Percentiles rank a stretch among this genome's conserved stretches.
These are phyloP conservation scores for Colletotrichum siamense DNA, from an alignment of 2,329 filamentous ascomycete genomes.

Conservation along the genomic window DNA sequence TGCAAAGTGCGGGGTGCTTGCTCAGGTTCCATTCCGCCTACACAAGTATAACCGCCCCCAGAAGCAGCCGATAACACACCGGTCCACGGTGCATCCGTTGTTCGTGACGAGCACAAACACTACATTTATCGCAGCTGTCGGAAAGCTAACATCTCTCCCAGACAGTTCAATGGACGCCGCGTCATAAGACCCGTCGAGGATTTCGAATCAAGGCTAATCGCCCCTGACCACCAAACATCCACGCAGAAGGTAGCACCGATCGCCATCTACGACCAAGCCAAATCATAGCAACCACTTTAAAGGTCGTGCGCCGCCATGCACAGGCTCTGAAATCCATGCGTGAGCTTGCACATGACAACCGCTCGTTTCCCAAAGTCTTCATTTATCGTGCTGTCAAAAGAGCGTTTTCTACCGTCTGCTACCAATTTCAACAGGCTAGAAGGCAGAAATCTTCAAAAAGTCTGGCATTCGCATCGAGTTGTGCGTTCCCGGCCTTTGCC, in stretches of 20 bases:
- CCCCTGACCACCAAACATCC: not conserved
- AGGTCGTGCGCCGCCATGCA: not conserved
- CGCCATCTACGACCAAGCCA: not conserved
- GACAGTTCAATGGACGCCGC: not conserved
- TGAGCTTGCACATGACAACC: not conserved
- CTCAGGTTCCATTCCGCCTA: not conserved
- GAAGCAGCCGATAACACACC: not conserved
- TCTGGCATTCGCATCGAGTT: not conserved
- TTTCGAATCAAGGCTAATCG: not conserved
- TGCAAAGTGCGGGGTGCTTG: too few species aligned
- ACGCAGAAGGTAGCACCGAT: not conserved
- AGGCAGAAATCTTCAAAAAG: not conserved
- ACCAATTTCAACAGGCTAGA: not conserved
- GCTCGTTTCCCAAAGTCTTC: not conserved
- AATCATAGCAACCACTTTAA: not conserved
- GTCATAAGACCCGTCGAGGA: not conserved
- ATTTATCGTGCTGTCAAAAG: not conserved
- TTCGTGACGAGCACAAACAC: not conserved
- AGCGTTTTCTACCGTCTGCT: not conserved
- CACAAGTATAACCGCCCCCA: not conserved
- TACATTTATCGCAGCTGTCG: not conserved
- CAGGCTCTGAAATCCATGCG: not conserved
- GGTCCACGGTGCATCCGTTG: not conserved
- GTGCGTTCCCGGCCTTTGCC: not conserved
- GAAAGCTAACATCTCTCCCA: too few species aligned